Conservation (phyloP, 2,329 filamentous ascomycete genomes). For the Aspergillus brasiliensis region DNA sequence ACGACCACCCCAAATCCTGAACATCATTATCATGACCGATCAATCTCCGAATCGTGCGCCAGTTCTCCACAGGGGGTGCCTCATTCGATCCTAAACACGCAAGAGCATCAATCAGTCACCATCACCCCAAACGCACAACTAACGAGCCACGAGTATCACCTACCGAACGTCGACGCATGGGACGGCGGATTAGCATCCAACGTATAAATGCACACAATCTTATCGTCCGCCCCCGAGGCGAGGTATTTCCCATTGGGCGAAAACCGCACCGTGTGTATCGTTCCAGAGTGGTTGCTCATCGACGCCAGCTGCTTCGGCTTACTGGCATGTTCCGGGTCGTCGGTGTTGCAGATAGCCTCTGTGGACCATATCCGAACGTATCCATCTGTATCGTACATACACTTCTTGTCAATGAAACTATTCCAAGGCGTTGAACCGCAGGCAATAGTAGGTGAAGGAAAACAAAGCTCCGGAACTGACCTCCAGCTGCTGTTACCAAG, state of each 20-base stretch:
- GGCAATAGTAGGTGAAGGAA: neutral
- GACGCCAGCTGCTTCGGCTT: conserved; percentile 91
- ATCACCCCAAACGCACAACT: neutral
- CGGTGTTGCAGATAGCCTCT: conserved; percentile 83
- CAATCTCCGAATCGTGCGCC: conserved; percentile 90
- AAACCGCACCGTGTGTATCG: conserved; percentile 95
- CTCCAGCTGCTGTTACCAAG: conserved; percentile 90
- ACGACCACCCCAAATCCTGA: conserved; percentile 95
- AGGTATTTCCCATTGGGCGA: conserved; percentile 93
- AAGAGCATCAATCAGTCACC: conserved; percentile 8
- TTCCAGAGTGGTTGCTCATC: conserved; percentile 97
- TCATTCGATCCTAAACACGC: conserved; percentile 70
- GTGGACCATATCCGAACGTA: conserved; percentile 98
- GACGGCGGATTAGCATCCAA: conserved; percentile 80
- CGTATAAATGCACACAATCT: conserved; percentile 96
- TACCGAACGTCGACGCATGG: conserved; percentile 77
- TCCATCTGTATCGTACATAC: conserved; percentile 63
- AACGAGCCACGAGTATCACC: conserved; percentile 25
- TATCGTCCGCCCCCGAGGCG: conserved; percentile 96
- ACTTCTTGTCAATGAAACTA: conserved; percentile 13
- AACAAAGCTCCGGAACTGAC: conserved; percentile 52
- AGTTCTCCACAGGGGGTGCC: conserved; percentile 91
- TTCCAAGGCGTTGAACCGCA: neutral
- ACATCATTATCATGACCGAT: conserved; percentile 99
- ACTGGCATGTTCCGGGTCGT: conserved; percentile 69